phyloP scores from a whole-genome alignment of 2,329 filamentous ascomycete species.

The Colletotrichum sansevieriae region DNA sequence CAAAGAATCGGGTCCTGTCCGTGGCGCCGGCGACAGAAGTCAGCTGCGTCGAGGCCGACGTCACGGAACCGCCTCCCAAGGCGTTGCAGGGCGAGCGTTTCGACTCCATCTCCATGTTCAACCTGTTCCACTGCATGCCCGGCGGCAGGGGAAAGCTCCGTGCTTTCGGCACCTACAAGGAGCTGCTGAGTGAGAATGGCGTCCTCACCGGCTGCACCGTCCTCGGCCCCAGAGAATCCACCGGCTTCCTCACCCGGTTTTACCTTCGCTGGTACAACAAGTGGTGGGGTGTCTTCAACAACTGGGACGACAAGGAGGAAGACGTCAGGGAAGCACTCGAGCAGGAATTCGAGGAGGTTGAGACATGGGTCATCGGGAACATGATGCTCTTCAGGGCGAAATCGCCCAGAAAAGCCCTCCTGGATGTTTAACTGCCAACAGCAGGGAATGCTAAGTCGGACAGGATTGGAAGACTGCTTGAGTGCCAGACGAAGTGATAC shows the following conservation, averaged over 20 bases:
- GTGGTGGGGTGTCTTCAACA: constrained; percentile 52
- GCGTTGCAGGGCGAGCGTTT: constrained; percentile 48
- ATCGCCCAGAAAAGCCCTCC: constrained; percentile 44
- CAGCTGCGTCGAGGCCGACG: constrained; percentile 52
- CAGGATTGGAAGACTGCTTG: background rate
- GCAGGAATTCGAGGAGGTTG: constrained; percentile 54
- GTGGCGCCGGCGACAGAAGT: constrained; percentile 44
- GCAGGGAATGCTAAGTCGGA: background rate
- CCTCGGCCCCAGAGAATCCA: constrained; percentile 48
- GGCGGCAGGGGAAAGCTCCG: constrained; percentile 48
- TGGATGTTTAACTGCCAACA: constrained; percentile 38
- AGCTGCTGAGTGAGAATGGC: constrained; percentile 51
- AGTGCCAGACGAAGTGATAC: too few relatives aligned
- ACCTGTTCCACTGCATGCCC: constrained; percentile 58
- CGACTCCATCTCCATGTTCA: constrained; percentile 59
- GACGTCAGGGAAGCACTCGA: constrained; percentile 51
- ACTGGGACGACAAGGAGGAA: constrained; percentile 53
- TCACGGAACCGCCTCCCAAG: constrained; percentile 49
- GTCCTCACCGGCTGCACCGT: constrained; percentile 55
- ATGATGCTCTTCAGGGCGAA: constrained; percentile 54
- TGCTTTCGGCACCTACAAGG: constrained; percentile 50
- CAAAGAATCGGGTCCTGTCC: constrained; percentile 46
- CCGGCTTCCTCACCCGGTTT: constrained; percentile 45
- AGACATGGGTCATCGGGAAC: constrained; percentile 54
- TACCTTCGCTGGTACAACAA: constrained; percentile 50